Conservation (phyloP, 805 yeast species). For the Limtongozyma cylindracea region DNA sequence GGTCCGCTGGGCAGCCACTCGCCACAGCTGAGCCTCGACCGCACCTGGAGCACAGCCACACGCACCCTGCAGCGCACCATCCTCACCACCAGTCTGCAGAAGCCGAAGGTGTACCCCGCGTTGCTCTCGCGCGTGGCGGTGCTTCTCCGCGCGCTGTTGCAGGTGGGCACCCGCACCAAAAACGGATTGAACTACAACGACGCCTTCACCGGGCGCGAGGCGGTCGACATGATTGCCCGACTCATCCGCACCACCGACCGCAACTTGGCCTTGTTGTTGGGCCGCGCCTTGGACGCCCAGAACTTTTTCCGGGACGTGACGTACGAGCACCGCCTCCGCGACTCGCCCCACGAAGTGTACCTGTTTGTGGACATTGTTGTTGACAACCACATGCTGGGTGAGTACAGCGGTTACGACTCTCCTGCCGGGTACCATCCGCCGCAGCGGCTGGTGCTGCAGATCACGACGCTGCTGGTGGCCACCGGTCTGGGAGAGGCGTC, state of each 20-base stretch:
- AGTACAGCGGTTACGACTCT: constrained; percentile 17
- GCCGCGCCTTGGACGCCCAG: constrained; percentile 85
- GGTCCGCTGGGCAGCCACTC: no score
- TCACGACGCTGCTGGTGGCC: constrained; percentile 3
- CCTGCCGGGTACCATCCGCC: constrained; percentile 8
- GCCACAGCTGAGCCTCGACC: no score
- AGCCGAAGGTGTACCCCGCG: constrained; percentile 77
- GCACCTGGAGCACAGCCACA: no score
- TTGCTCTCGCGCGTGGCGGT: constrained; percentile 64
- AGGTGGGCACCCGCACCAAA: constrained; percentile 56
- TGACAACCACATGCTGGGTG: no score
- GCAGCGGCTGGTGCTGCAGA: constrained; percentile 2
- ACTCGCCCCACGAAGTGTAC: constrained; percentile 68
- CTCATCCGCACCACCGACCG: constrained; percentile 80
- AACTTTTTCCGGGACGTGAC: constrained; percentile 88
- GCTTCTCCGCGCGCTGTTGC: constrained; percentile 43
- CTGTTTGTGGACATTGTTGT: no score
- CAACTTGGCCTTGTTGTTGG: constrained; percentile 67
- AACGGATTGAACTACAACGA: constrained; percentile 84
- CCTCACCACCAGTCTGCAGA: constrained; percentile 7
- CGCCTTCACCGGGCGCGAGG: constrained; percentile 82
- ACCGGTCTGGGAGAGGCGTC: constrained; percentile 2
- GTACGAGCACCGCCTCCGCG: constrained; percentile 79
- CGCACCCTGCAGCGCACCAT: no score
- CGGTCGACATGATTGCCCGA: constrained; percentile 72